Evolutionary conservation across 805 yeast species (phyloP), one percentile per base, ranked within the genome.

Genomic region (Barnettozyma vustinii): DNA sequence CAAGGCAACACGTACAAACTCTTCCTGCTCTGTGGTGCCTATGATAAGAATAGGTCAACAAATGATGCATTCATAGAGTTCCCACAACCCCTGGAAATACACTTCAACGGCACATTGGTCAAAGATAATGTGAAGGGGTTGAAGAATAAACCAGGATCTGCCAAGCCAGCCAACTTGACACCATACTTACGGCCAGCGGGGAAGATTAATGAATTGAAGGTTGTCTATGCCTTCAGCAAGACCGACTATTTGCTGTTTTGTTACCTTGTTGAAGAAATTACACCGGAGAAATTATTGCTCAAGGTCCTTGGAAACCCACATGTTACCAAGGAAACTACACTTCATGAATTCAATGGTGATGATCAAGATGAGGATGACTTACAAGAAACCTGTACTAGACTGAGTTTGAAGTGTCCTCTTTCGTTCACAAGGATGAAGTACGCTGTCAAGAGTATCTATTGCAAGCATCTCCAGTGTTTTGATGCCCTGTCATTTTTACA

Each of bases 391-490:
- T 76, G 84, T 1, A 80, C 87, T 16, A 73, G 79, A 1, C 69
- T 88, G 45, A 75, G 89, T 16, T 69, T 94, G 50, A 79, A 77
- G 53, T 91, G 96, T 61, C 97, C 97, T 0, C 71, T 91, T 6
- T 79, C 94, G 2, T 83, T 79, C 59, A 73, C 79, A 9, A 74
- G 87, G 49, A 84, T 94, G 75, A 69, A 72, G 48, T 65, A 75
- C 46, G 98, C 99, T 0, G 79, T 81, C 1, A 78, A 88, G 55
- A 80, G 96, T 1, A 67, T 74, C 1, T 70, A 66, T 42, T 94
- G 99, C 67, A 69, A 75, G 33, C 99, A 94, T 66, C 68, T 89
- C 15, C 92, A 87, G 58, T 91, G 98, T 62, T 88, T 91, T 63
- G 99, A 94, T 66, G 91, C 87, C 0, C 64, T 74, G 33, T 79